Conservation (phyloP, 1,139 yeast species). For the Wickerhamomyces sp. region DNA sequence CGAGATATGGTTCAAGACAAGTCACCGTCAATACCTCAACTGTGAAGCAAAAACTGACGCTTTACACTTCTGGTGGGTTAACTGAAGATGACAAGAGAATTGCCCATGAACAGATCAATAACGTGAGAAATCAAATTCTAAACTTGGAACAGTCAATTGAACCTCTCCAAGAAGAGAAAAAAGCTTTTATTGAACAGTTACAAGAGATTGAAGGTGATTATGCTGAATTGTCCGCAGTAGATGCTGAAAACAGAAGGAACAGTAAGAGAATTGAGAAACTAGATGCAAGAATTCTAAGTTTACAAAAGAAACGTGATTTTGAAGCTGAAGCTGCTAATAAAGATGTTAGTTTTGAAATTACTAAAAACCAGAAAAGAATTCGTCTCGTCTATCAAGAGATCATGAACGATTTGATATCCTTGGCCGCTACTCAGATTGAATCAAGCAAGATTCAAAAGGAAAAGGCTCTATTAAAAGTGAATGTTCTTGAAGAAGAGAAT, state of each 20-base stretch:
- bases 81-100: constrained; percentile 28
- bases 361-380: constrained; percentile 15
- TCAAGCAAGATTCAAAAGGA: constrained; percentile 18
- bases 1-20: constrained; percentile 56
- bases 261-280: constrained; percentile 18
- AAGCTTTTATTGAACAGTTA: no score
- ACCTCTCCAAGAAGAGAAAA: constrained; percentile 18
- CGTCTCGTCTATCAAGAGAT: constrained; percentile 17
- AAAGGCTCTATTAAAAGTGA: constrained; percentile 22
- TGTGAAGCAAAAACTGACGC: constrained; percentile 16
- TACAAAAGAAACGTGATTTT: constrained; percentile 26
- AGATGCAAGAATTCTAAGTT: constrained; percentile 19
- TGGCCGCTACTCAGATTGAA: constrained; percentile 19
- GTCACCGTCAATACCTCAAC: constrained; percentile 28
- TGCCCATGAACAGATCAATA: constrained; percentile 20
- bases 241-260: constrained; percentile 15
- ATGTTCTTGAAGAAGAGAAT: constrained; percentile 29
- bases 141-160: constrained; percentile 22
- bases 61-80: constrained; percentile 42
- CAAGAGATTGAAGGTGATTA: constrained; percentile 17
- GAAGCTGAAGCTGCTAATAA: constrained; percentile 21
- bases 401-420: constrained; percentile 18
- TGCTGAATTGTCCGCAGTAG: constrained; percentile 12
- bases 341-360: constrained; percentile 16
- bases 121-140: constrained; percentile 10